Base-by-base conservation (phyloP, 208 protist species). In the Wallacemonas sp. region DNA sequence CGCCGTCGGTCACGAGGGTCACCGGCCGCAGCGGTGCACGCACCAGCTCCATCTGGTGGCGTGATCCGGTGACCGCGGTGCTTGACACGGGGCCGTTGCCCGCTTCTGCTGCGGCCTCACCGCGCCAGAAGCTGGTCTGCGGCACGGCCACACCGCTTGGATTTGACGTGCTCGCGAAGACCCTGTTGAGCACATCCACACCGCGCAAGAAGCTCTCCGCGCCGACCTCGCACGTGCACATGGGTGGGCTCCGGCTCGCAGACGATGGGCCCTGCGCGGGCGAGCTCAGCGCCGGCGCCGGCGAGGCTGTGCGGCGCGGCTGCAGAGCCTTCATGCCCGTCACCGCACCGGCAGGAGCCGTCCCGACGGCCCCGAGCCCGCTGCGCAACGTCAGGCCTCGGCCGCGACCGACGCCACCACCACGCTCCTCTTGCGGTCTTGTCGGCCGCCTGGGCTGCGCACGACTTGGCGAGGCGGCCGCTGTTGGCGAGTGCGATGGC, bases 1-100 rank as follows among this genome's bases (percentile, higher is more conserved):
- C n/a, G 14, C 76, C 76, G 57, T 77, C 76, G 1, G 70, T 81
- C 50, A 69, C 54, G 18, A 76, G 32, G 1, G 25, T 49, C 3
- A 81, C 29, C 1, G 76, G 76, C 3, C 68, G 57, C 29, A 74
- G 44, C 5, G 67, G 41, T 18, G 38, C 38, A 14, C n/a, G 28
- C 8, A 25, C 18, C 25, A 25, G 41, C 25, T 14, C 7, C 57
- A 64, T 64, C n/a, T n/a, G n/a, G n/a, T n/a, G n/a, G n/a, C n/a
- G n/a, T n/a, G n/a, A n/a, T n/a, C n/a, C n/a, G n/a, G n/a, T n/a
- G n/a, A n/a, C n/a, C n/a, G n/a, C n/a, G n/a, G n/a, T n/a, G n/a
- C n/a, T n/a, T n/a, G 36, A 41, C 36, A 16, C 36, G 36, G 14
- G 10, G 36, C 7, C 36, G 36, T 14, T 41, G 7, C 10, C 14